phyloP scores from a whole-genome alignment of 306 rosid species.

The Quercus rubra region DNA sequence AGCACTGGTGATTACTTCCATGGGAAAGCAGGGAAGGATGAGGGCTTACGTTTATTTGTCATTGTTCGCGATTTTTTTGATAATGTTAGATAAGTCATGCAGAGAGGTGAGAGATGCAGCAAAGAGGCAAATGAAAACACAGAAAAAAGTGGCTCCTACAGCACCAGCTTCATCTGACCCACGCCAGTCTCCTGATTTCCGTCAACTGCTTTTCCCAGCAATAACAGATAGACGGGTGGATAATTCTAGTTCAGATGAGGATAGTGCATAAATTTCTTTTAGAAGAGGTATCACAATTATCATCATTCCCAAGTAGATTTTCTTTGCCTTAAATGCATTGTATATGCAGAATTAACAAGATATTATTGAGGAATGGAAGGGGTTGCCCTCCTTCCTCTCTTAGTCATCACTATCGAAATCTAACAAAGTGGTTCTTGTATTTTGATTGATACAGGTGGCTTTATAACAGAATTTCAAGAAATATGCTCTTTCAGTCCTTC shows the following conservation, averaged over 20 bases:
- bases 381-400: neutral
- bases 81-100: slow-evolving; percentile 88
- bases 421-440: neutral
- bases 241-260: slow-evolving; percentile 83
- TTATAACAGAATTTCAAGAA: neutral
- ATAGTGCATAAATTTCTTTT: slow-evolving; percentile 51
- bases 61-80: slow-evolving; percentile 71
- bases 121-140: slow-evolving; percentile 37
- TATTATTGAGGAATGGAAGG: neutral
- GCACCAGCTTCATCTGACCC: slow-evolving; percentile 32
- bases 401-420: neutral
- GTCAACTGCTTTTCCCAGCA: slow-evolving; percentile 55
- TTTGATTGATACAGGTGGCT: slow-evolving; percentile 9
- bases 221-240: slow-evolving; percentile 54
- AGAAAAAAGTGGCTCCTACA: slow-evolving; percentile 35
- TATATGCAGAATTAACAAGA: neutral
- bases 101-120: slow-evolving; percentile 50
- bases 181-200: slow-evolving; percentile 41
- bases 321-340: neutral
- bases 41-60: slow-evolving; percentile 75
- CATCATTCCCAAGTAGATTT: neutral
- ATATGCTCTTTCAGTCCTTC: neutral
- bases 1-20: slow-evolving; percentile 94
- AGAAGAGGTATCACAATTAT: slow-evolving; percentile 21
- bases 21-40: slow-evolving; percentile 83